Conservation (phyloP, 805 yeast genomes). For the Starmerella stellata region DNA sequence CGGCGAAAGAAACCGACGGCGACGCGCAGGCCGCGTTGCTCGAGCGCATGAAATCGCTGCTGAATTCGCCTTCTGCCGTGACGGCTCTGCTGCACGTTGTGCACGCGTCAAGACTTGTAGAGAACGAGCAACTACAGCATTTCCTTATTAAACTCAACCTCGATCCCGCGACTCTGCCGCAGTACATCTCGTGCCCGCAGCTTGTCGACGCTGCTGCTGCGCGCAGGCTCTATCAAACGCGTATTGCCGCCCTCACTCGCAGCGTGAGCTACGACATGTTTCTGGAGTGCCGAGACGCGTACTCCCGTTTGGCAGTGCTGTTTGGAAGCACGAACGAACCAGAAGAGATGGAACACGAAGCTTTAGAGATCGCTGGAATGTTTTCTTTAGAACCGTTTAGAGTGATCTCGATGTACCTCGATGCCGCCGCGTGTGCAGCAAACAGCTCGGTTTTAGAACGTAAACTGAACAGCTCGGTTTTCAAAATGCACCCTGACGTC, state of each 20-base stretch:
- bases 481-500: not conserved
- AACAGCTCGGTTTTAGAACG: not conserved
- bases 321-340: not conserved
- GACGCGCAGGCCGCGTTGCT: not conserved
- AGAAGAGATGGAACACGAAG: conserved; percentile 1
- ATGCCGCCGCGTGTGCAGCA: not conserved
- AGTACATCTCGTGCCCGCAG: not conserved
- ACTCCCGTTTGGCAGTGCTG: conserved; percentile 1
- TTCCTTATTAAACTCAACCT: not conserved
- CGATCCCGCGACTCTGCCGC: conserved; percentile 2
- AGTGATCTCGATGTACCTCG: conserved; percentile 4
- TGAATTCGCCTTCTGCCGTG: not conserved
- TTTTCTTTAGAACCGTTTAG: conserved; percentile 10
- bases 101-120: not conserved
- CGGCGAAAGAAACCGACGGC: not conserved
- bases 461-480: not conserved
- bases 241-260: conserved; percentile 10
- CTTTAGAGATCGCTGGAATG: conserved; percentile 4
- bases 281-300: conserved; percentile 4
- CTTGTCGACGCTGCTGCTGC: conserved; percentile 2
- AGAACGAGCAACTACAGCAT: not conserved
- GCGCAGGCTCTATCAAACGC: conserved; percentile 9
- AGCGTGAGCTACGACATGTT: conserved; percentile 8
- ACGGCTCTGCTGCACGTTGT: not conserved
- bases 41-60: not conserved